These are phyloP conservation scores for Acmispon strigosus DNA, from an alignment of 306 rosid genomes.

Conservation along the genomic window DNA sequence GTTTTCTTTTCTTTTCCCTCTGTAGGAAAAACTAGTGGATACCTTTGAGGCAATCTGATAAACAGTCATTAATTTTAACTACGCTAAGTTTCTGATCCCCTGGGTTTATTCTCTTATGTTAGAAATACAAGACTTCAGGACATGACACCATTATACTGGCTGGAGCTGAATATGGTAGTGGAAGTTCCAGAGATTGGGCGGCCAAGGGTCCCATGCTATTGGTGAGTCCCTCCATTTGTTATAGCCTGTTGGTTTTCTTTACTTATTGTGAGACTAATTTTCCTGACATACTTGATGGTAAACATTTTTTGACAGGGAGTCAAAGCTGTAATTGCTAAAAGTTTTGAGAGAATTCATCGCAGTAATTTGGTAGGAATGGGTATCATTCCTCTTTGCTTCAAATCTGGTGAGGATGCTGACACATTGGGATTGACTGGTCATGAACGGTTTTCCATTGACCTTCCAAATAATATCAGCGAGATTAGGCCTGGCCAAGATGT, in stretches of 20 bases:
- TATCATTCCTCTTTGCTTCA: constrained; percentile 91
- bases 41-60: background rate
- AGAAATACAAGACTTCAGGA: constrained; percentile 80
- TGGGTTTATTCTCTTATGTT: constrained; percentile 21
- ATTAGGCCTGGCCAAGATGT: constrained; percentile 97
- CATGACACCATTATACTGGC: constrained; percentile 83
- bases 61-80: background rate
- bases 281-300: background rate
- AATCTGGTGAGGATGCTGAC: constrained; percentile 95
- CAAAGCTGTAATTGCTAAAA: constrained; percentile 95
- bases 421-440: constrained; percentile 91
- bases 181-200: constrained; percentile 99
- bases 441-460: constrained; percentile 87
- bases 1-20: background rate
- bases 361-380: constrained; percentile 99
- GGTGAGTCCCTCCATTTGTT: constrained; percentile 45
- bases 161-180: constrained; percentile 99
- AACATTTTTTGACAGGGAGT: constrained; percentile 62
- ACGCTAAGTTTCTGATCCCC: constrained; percentile 16
- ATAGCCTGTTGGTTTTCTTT: background rate
- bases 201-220: constrained; percentile 99
- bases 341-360: constrained; percentile 97
- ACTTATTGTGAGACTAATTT: background rate
- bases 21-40: background rate
- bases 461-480: constrained; percentile 69